phyloP scores from a whole-genome alignment of 768 basidiomycete species.

The Phanerochaete sordida region DNA sequence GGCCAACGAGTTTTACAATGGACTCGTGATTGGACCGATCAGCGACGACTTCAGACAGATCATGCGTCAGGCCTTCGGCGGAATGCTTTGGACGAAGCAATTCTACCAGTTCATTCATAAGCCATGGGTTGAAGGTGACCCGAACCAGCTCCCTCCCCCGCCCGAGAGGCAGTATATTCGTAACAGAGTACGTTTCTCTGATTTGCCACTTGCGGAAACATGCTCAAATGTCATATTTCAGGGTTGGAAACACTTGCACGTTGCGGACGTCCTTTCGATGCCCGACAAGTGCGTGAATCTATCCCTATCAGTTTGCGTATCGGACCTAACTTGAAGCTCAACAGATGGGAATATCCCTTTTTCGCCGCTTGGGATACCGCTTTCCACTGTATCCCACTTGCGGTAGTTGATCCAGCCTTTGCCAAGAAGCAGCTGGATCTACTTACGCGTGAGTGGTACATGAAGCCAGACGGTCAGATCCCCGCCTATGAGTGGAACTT shows the following conservation, averaged over 20 bases:
- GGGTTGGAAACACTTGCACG: slow-evolving; percentile 96
- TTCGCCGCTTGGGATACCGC: slow-evolving; percentile 98
- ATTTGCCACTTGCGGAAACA: neutral
- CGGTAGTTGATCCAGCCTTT: slow-evolving; percentile 91
- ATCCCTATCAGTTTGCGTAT: neutral
- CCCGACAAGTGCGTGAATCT: slow-evolving; percentile 79
- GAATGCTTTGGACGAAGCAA: slow-evolving; percentile 99
- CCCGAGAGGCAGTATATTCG: slow-evolving; percentile 81
- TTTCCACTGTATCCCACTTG: slow-evolving; percentile 98
- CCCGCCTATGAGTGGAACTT: slow-evolving; percentile 99
- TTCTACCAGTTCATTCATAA: slow-evolving; percentile 95
- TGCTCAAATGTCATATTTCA: slow-evolving; percentile 22
- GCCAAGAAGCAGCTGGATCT: slow-evolving; percentile 98
- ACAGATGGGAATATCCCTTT: slow-evolving; percentile 97
- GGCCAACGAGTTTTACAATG: slow-evolving; percentile 93
- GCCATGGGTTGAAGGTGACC: slow-evolving; percentile 95
- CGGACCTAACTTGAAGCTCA: slow-evolving; percentile 1
- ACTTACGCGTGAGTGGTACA: slow-evolving; percentile 98
- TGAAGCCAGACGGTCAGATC: slow-evolving; percentile 98
- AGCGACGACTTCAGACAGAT: slow-evolving; percentile 93
- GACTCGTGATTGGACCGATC: slow-evolving; percentile 77
- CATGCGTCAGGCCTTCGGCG: slow-evolving; percentile 92
- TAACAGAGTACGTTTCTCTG: slow-evolving; percentile 55
- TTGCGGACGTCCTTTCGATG: slow-evolving; percentile 97
- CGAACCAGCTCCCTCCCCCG: slow-evolving; percentile 92